Evolutionary conservation across 805 yeast species (phyloP).

Genomic region (Millerozyma acaciae): DNA sequence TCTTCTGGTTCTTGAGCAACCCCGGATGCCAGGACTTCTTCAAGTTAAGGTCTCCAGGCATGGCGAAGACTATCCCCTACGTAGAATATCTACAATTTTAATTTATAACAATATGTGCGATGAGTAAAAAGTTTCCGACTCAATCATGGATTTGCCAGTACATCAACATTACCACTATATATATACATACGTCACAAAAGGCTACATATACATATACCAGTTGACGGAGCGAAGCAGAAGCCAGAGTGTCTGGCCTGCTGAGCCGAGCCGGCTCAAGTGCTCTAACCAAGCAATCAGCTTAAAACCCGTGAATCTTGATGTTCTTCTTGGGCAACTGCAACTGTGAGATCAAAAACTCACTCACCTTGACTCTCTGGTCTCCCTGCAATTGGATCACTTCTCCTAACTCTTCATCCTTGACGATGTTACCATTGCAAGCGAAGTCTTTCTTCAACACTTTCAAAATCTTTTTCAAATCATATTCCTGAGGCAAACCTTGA

Average conservation of each 20-base stretch:
- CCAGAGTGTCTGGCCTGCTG: neutral
- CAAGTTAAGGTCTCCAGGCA: conserved; percentile 78
- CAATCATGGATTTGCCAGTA: too few species aligned
- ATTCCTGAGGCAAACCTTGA: conserved; percentile 94
- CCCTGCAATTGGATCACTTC: conserved; percentile 98
- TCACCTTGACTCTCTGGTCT: conserved; percentile 95
- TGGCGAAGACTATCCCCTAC: conserved; percentile 8
- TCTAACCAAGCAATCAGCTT: conserved; percentile 16
- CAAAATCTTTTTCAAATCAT: conserved; percentile 89
- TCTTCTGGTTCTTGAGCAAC: conserved; percentile 74
- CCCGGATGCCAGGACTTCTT: conserved; percentile 98
- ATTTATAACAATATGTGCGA: too few species aligned
- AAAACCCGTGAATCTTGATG: conserved; percentile 98
- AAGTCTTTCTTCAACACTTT: conserved; percentile 95
- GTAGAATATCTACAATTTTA: too few species aligned
- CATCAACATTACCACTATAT: too few species aligned
- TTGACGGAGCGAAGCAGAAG: too few species aligned
- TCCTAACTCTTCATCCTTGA: conserved; percentile 93
- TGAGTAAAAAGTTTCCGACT: too few species aligned
- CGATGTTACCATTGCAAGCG: conserved; percentile 98
- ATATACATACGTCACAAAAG: too few species aligned
- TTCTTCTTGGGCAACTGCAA: conserved; percentile 90
- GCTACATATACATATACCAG: conserved; percentile 1
- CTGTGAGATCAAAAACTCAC: conserved; percentile 84
- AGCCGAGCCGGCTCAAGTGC: neutral